Evolutionary conservation across 306 rosid species (phyloP), one percentile per base, ranked within the genome.

Genomic region (Neltuma alba): DNA sequence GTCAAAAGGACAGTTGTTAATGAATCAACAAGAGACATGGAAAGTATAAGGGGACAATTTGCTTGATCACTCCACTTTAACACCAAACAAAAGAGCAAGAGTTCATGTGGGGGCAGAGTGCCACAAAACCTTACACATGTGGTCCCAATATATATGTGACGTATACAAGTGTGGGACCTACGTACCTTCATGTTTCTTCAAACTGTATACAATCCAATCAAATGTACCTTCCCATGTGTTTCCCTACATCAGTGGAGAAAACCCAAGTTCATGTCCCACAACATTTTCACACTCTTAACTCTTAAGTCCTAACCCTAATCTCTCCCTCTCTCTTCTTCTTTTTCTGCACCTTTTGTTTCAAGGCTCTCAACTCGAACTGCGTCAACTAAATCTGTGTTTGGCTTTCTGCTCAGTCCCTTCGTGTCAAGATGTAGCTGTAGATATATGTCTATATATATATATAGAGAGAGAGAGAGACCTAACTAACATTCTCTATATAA

Each of bases 171-270:
- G 80, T 61, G 79, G 92, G 88, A 28, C 87, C 88, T 42, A 76
- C 77, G 5, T 14, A 76, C 80, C 25, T 15, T 44, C 30, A 38
- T 54, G 79, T 83, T 81, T 73, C 80, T 81, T 88, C 85, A 77
- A 81, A 81, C 78, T 83, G 89, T 72, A 85, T 14, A 79, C 76
- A 79, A 83, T 23, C 94, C 90, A 84, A 86, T 84, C 74, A 77
- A 70, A 68, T 64, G 74, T 62, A 64, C 15, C 76, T 48, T 81
- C 91, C 83, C 88, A 83, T 82, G 89, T 83, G 70, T 37, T 75
- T 68, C 86, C 89, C 88, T 84, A 60, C 87, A 83, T 88, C 83
- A 75, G n/a, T 60, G 38, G 66, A 30, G 66, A 60, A 78, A 75
- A 61, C 81, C 81, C 74, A 80, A 69, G 81, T 79, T 62, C 57